phyloP scores from a whole-genome alignment of 1,139 yeast genomes.

The Kodamaea sp. region DNA sequence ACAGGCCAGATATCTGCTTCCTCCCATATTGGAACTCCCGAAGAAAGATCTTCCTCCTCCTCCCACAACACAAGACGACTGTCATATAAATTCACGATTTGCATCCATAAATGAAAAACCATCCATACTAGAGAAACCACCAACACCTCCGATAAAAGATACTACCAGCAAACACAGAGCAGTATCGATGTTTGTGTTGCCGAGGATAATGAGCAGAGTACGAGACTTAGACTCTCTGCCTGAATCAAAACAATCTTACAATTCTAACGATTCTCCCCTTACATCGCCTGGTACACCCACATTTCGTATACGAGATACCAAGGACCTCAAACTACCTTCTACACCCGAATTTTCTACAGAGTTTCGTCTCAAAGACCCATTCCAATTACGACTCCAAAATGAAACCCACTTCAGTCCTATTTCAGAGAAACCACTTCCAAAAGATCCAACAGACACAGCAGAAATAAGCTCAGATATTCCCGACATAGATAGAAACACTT shows the following conservation, averaged over 20 bases:
- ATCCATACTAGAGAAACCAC: too few species aligned
- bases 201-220: constrained; percentile 4
- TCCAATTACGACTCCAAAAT: background rate
- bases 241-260: background rate
- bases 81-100: background rate
- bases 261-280: background rate
- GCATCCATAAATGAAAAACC: background rate
- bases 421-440: background rate
- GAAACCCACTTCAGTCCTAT: too few species aligned
- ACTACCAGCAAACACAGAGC: constrained; percentile 9
- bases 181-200: constrained; percentile 14
- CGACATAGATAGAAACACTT: constrained; percentile 1
- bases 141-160: constrained; percentile 6
- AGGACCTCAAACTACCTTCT: background rate
- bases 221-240: background rate
- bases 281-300: background rate
- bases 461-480: background rate
- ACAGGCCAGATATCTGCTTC: background rate
- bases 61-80: background rate
- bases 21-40: background rate
- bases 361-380: background rate
- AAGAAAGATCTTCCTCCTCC: background rate
- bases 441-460: background rate
- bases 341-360: background rate
- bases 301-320: background rate